phyloP scores from a whole-genome alignment of 257 asterid species.

The Handroanthus guayacan region DNA sequence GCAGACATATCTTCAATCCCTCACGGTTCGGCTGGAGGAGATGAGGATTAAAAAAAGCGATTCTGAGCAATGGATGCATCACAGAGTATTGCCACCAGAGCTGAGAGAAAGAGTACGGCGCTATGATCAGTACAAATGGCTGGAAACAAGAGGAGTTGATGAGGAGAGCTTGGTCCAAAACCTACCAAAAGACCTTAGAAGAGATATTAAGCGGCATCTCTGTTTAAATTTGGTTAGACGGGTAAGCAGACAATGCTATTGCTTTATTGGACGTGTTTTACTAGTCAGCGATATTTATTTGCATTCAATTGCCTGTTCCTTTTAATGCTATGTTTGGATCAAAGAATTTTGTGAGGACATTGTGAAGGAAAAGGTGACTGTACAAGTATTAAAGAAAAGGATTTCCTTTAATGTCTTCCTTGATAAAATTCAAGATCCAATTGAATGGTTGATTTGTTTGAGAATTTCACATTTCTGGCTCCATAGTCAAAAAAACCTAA shows the following conservation, averaged over 20 bases:
- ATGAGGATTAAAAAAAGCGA: slow-evolving; percentile 93
- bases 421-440: too few species aligned
- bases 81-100: slow-evolving; percentile 87
- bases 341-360: too few species aligned
- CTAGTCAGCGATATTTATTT: background rate
- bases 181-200: slow-evolving; percentile 87
- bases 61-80: slow-evolving; percentile 99
- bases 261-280: background rate
- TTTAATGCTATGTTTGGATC: too few species aligned
- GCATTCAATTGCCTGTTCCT: background rate
- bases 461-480: background rate
- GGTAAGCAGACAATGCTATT: slow-evolving; percentile 51
- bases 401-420: too few species aligned
- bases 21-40: slow-evolving; percentile 87
- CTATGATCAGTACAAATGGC: slow-evolving; percentile 90
- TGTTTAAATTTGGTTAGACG: slow-evolving; percentile 86
- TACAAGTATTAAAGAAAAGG: too few species aligned
- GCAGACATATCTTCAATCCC: slow-evolving; percentile 97
- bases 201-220: slow-evolving; percentile 93
- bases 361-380: too few species aligned
- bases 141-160: slow-evolving; percentile 93
- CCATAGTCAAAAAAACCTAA: background rate
- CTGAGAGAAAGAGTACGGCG: slow-evolving; percentile 89
- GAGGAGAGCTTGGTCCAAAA: slow-evolving; percentile 90
- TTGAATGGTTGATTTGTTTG: background rate